A percentile compares a stretch with the other conserved stretches of the same genome.
These are phyloP conservation scores for Flagelloscypha sp. DNA, from an alignment of 768 basidiomycete species.

Conservation along the genomic window DNA sequence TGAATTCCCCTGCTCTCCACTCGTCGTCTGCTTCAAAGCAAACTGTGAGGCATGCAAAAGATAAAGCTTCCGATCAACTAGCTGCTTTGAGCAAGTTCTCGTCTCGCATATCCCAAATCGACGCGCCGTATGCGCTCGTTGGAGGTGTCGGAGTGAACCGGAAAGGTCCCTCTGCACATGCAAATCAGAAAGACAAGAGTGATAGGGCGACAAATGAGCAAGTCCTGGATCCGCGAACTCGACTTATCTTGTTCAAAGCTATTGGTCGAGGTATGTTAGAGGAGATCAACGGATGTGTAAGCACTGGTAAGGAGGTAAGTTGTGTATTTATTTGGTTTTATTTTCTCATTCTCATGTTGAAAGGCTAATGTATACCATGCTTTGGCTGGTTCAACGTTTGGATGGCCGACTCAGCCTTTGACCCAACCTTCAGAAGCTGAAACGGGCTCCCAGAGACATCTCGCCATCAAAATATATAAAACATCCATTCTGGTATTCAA, in stretches of 20 bases:
- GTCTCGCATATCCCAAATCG: constrained; percentile 66
- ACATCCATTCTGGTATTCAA: constrained; percentile 97
- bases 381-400: too few relatives aligned
- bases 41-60: constrained; percentile 29
- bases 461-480: constrained; percentile 97
- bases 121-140: constrained; percentile 56
- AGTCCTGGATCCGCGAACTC: constrained; percentile 91
- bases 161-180: constrained; percentile 83
- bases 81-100: constrained; percentile 69
- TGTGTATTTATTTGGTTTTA: constrained; percentile 1
- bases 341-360: constrained; percentile 2
- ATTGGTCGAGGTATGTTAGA: constrained; percentile 82
- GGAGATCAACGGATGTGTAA: constrained; percentile 92
- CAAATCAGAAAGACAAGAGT: constrained; percentile 90
- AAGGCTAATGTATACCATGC: constrained; percentile 98
- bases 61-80: constrained; percentile 65
- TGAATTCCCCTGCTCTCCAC: constrained; percentile 51
- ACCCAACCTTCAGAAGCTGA: constrained; percentile 12
- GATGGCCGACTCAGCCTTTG: constrained; percentile 32
- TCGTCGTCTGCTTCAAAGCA: constrained; percentile 17
- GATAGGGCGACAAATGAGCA: constrained; percentile 97
- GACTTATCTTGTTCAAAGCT: constrained; percentile 94
- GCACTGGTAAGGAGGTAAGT: constrained; percentile 92
- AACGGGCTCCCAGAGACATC: constrained; percentile 30
- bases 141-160: constrained; percentile 74